Evolutionary conservation across 805 yeast genomes (phyloP).

Genomic region (Candida sithepensis): DNA sequence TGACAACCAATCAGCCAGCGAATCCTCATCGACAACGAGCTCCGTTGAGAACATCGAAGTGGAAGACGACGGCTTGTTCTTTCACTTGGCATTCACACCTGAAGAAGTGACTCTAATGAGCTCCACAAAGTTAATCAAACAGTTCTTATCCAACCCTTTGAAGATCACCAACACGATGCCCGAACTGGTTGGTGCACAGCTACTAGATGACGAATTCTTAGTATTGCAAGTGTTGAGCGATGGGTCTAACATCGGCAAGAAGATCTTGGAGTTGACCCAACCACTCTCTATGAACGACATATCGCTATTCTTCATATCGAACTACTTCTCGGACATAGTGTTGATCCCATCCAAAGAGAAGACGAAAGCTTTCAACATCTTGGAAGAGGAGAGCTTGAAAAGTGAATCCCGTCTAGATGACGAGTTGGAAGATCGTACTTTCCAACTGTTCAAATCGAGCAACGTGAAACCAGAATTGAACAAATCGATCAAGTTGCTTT

Average conservation of each 20-base stretch:
- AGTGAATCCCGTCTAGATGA: not conserved
- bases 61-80: constrained; percentile 43
- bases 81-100: constrained; percentile 61
- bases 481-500: constrained; percentile 36
- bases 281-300: constrained; percentile 57
- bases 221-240: constrained; percentile 60
- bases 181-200: constrained; percentile 30
- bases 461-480: constrained; percentile 44
- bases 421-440: constrained; percentile 33
- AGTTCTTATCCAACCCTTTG: constrained; percentile 39
- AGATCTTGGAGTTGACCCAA: constrained; percentile 52
- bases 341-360: constrained; percentile 48
- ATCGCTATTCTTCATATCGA: constrained; percentile 57
- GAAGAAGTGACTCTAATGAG: constrained; percentile 61
- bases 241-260: constrained; percentile 49
- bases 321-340: constrained; percentile 62
- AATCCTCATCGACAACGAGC: constrained; percentile 3
- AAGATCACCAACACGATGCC: constrained; percentile 23
- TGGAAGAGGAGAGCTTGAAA: constrained; percentile 31
- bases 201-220: constrained; percentile 43
- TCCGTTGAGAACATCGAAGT: constrained; percentile 9
- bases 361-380: constrained; percentile 41
- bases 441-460: constrained; percentile 33
- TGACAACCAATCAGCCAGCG: constrained; percentile 4
- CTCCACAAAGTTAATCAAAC: constrained; percentile 35